These are phyloP conservation scores for Chrysanthemum lavandulifolium DNA, from an alignment of 129 eudicot species.

Conservation along the genomic window DNA sequence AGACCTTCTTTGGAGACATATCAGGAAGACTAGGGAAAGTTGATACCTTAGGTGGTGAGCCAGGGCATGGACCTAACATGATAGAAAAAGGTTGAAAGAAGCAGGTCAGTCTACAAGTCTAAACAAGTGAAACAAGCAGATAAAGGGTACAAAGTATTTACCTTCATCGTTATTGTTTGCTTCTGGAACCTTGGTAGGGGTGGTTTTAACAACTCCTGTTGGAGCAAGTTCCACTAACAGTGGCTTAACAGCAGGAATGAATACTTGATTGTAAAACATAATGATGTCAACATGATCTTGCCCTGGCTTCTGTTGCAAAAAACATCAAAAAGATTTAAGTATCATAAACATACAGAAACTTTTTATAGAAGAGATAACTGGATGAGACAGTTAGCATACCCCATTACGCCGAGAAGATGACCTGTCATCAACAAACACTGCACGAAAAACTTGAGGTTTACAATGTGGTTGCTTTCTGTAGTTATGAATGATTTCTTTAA, in stretches of 20 bases:
- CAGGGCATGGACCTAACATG: constrained; percentile 64
- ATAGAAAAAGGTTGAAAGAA: background rate
- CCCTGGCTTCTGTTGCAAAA: constrained; percentile 68
- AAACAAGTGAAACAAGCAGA: background rate
- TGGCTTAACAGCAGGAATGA: constrained; percentile 82
- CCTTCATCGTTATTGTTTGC: constrained; percentile 52
- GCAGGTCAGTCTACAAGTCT: background rate
- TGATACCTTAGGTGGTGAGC: constrained; percentile 87
- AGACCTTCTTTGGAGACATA: constrained; percentile 97
- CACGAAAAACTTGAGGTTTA: constrained; percentile 90
- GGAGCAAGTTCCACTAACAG: constrained; percentile 80
- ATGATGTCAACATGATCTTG: constrained; percentile 92
- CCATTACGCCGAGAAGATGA: constrained; percentile 58
- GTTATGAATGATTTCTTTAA: constrained; percentile 79
- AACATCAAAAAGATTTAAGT: constrained; percentile 9
- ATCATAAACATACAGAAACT: background rate
- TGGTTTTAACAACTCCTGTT: constrained; percentile 43
- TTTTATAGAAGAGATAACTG: background rate
- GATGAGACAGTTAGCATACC: constrained; percentile 30
- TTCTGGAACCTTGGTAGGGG: constrained; percentile 46
- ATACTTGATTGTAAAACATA: constrained; percentile 81
- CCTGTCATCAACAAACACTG: constrained; percentile 81
- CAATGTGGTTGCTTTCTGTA: constrained; percentile 92
- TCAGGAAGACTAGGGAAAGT: constrained; percentile 93
- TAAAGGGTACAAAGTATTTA: constrained; percentile 22